Percentiles rank a stretch among this genome's conserved stretches.
Conservation (phyloP, 2,329 filamentous ascomycete species). For the Mariannaea elegans region DNA sequence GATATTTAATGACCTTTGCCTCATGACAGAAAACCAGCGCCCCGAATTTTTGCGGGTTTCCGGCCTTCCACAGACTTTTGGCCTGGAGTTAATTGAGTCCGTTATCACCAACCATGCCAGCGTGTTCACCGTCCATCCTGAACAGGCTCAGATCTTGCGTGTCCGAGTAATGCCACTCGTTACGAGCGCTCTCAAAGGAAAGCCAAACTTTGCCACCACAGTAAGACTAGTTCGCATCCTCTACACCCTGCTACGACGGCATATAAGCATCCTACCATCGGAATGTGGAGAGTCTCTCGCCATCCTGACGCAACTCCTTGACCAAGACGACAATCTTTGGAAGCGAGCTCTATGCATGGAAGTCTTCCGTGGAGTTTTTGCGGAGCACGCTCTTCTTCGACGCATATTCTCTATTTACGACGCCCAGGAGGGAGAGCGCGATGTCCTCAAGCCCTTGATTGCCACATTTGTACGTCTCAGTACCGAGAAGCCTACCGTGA, state of each 20-base stretch:
- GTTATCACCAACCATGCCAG: conserved; percentile 85
- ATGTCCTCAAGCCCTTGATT: conserved; percentile 82
- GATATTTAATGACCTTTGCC: conserved; percentile 89
- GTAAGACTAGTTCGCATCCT: conserved; percentile 85
- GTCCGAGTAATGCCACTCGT: conserved; percentile 84
- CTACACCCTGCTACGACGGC: conserved; percentile 80
- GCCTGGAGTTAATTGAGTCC: conserved; percentile 91
- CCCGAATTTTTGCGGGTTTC: conserved; percentile 85
- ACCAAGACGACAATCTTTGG: conserved; percentile 86
- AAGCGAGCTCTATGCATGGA: conserved; percentile 92
- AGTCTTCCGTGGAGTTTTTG: conserved; percentile 85
- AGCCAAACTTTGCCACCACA: conserved; percentile 81
- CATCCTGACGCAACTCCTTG: conserved; percentile 84
- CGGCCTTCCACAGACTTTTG: conserved; percentile 81
- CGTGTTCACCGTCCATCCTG: conserved; percentile 80
- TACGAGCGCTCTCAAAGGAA: conserved; percentile 79
- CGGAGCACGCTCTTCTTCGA: conserved; percentile 79
- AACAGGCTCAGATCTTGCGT: conserved; percentile 82
- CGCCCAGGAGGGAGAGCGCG: conserved; percentile 73
- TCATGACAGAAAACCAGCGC: conserved; percentile 84
- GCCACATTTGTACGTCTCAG: conserved; percentile 91
- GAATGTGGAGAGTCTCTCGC: conserved; percentile 87
- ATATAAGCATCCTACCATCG: conserved; percentile 76
- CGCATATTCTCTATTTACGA: conserved; percentile 86
- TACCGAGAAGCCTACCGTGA: conserved; percentile 87